Evolutionary conservation across 2,329 filamentous ascomycete species (phyloP).

Genomic region (Colletotrichum karsti): DNA sequence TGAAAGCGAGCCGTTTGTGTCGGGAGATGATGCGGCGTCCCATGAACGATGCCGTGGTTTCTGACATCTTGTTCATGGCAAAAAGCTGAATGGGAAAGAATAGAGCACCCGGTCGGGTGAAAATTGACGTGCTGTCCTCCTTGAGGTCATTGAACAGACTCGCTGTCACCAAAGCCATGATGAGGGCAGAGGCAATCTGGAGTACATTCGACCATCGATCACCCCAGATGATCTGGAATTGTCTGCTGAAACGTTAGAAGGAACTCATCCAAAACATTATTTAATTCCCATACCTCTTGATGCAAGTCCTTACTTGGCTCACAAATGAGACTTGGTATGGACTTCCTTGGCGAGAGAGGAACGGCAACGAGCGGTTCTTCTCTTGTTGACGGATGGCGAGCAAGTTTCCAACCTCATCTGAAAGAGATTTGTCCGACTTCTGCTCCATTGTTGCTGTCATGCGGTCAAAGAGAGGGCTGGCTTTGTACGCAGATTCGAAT

Average conservation of each 20-base stretch:
- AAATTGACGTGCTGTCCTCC: slow-evolving; percentile 58
- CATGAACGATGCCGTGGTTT: slow-evolving; percentile 54
- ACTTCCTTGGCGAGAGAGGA: background rate
- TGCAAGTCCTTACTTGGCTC: slow-evolving; percentile 53
- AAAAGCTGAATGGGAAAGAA: slow-evolving; percentile 70
- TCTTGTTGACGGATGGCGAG: background rate
- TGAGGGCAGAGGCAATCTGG: slow-evolving; percentile 53
- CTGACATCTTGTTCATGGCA: slow-evolving; percentile 63
- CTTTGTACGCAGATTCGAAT: slow-evolving; percentile 52
- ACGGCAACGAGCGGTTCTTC: background rate
- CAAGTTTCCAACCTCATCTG: background rate
- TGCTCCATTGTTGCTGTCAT: slow-evolving; percentile 55
- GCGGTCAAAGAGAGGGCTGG: slow-evolving; percentile 51
- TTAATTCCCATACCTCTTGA: background rate
- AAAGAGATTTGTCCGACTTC: background rate
- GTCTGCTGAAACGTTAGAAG: slow-evolving; percentile 40
- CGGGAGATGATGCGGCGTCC: slow-evolving; percentile 58
- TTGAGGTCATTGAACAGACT: slow-evolving; percentile 65
- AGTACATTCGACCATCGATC: slow-evolving; percentile 57
- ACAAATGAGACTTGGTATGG: slow-evolving; percentile 56
- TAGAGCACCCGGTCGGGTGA: slow-evolving; percentile 61
- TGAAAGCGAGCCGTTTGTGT: slow-evolving; percentile 56
- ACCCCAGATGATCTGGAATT: slow-evolving; percentile 62
- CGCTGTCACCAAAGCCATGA: slow-evolving; percentile 69
- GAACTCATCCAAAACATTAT: background rate